These are phyloP conservation scores for Talaromyces pinophilus DNA, from an alignment of 2,329 filamentous ascomycete genomes.

Conservation along the genomic window DNA sequence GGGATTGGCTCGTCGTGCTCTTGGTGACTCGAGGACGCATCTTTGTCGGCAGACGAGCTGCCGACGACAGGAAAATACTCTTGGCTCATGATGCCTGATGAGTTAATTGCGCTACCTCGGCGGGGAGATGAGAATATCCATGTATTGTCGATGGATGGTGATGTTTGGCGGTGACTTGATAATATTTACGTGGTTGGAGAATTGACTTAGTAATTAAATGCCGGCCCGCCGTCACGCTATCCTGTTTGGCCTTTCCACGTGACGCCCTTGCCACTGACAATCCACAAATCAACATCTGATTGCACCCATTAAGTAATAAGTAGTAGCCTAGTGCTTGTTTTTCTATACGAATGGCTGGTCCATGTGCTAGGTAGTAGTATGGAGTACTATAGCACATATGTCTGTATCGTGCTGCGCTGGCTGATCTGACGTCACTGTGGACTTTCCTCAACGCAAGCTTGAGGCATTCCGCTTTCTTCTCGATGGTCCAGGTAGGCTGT, in stretches of 20 bases:
- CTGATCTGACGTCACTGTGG: background rate
- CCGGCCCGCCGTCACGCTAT: background rate
- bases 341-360: no score
- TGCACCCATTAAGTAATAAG: no score
- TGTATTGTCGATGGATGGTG: constrained; percentile 7
- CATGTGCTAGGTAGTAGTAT: no score
- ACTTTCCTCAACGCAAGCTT: background rate
- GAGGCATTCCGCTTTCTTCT: background rate
- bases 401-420: background rate
- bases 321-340: no score
- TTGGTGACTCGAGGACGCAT: constrained; percentile 39
- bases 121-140: constrained; percentile 15
- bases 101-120: constrained; percentile 19
- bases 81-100: constrained; percentile 43
- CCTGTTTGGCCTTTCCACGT: background rate
- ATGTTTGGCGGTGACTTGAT: background rate
- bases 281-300: background rate
- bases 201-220: constrained; percentile 9
- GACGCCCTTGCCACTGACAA: constrained; percentile 6
- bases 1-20: constrained; percentile 33
- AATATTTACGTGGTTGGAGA: constrained; percentile 7
- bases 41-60: constrained; percentile 35
- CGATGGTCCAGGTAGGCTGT: background rate
- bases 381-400: no score
- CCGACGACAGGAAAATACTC: constrained; percentile 42